Evolutionary conservation across 2,329 filamentous ascomycete species (phyloP), one percentile per base, ranked within the genome.

Genomic region (Penicillium sp.): DNA sequence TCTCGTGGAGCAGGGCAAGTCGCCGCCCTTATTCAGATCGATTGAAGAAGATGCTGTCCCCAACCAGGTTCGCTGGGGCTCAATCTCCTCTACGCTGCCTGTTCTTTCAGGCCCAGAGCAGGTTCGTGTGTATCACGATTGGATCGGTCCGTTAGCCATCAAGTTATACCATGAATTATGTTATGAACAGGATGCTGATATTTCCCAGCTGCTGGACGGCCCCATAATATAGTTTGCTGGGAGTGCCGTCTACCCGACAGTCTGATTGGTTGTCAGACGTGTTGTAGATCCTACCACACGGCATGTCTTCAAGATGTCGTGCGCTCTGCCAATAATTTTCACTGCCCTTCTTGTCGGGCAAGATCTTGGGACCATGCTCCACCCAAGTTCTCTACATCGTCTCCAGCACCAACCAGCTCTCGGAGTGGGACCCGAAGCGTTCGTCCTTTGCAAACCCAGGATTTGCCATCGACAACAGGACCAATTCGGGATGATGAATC

Each of bases 241-340:
- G 49, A 55, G 16, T 71, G 68, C 43, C 60, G 60, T 14, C 56
- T 56, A 18, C 68, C 69, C 6, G 61, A 63, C 21, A 58, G 65
- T 39, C 38, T 71, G 21, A 56, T 68, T 38, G 53, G 50, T 1
- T 71, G 69, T 52, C 58, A 61, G 44, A 69, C 67, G 7, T 71
- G 69, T 55, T 69, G 65, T 56, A 64, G 69, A 52, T 67, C 68
- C 9, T 71, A 71, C 52, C 69, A 71, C 52, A 48, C 49, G 22
- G 51, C 49, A 14, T 71, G 69, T 31, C 47, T 71, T 34, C 38
- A 44, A 42, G 43, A 34, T 7, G 39, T 43, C 10, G 43, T 49
- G 16, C 47, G 52, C 13, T 54, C 52, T 34, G 52, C 52, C 9
- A 29, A 49, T 43, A 42, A 42, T n/a, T 71, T 70, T 40, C 44